These are phyloP conservation scores for Eruca vesicaria DNA, from an alignment of 441 rosid genomes.

Conservation along the genomic window DNA sequence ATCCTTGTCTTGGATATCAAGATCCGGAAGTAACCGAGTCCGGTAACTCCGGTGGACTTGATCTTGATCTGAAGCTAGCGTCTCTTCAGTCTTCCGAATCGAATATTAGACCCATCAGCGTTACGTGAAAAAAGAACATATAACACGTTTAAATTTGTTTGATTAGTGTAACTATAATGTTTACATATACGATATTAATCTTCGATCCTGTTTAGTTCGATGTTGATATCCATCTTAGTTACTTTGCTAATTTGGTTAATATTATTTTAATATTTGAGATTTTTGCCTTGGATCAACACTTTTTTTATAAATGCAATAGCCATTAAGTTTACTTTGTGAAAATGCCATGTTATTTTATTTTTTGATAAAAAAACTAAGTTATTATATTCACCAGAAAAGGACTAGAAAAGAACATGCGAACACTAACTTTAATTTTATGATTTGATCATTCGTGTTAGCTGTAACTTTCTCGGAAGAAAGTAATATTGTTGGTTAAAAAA, in stretches of 20 bases:
- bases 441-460: not conserved
- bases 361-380: not conserved
- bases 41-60: conserved; percentile 31
- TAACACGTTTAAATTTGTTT: not conserved
- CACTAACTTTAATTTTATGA: not conserved
- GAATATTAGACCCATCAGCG: conserved; percentile 28
- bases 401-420: conserved; percentile 1
- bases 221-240: conserved; percentile 2
- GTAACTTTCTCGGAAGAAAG: not conserved
- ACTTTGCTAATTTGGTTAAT: conserved; percentile 11
- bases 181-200: not conserved
- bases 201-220: conserved; percentile 1
- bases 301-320: not conserved
- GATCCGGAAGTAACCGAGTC: conserved; percentile 25
- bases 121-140: conserved; percentile 22
- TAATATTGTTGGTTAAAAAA: not conserved
- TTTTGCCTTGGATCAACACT: not conserved
- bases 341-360: not conserved
- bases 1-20: conserved; percentile 24
- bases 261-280: not conserved
- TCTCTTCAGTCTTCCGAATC: conserved; percentile 27
- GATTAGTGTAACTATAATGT: not conserved
- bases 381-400: not conserved
- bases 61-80: conserved; percentile 70
- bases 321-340: not conserved